These are phyloP conservation scores for Leccinum pachyderme DNA, from an alignment of 1,284 basidiomycete genomes.

Conservation along the genomic window DNA sequence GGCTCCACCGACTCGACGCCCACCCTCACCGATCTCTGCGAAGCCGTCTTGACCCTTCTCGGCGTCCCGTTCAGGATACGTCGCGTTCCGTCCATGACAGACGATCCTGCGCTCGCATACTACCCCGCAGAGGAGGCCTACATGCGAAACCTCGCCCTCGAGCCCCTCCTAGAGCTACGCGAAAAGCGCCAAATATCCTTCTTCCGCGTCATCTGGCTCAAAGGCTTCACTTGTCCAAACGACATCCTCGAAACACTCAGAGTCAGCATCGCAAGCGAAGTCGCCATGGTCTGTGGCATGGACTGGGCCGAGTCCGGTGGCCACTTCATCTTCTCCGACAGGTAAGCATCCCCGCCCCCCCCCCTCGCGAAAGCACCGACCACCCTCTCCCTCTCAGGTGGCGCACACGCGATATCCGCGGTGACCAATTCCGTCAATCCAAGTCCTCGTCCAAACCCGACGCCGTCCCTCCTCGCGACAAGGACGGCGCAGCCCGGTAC, in stretches of 20 bases:
- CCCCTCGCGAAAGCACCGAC: not conserved
- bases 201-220: constrained; percentile 90
- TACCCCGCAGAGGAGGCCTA: constrained; percentile 93
- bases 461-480: constrained; percentile 86
- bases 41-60: constrained; percentile 87
- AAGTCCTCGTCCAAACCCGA: constrained; percentile 90
- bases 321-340: constrained; percentile 94
- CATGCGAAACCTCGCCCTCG: constrained; percentile 86
- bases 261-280: constrained; percentile 84
- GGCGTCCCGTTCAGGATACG: constrained; percentile 90
- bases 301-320: constrained; percentile 97
- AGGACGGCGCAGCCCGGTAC: constrained; percentile 77
- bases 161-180: constrained; percentile 84
- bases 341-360: constrained; percentile 45
- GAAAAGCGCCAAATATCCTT: constrained; percentile 78
- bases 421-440: constrained; percentile 93
- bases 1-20: constrained; percentile 90
- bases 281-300: constrained; percentile 97
- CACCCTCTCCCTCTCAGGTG: constrained; percentile 50
- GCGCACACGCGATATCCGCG: constrained; percentile 93
- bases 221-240: constrained; percentile 95
- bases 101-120: constrained; percentile 81
- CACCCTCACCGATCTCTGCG: constrained; percentile 87
- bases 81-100: constrained; percentile 85
- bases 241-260: constrained; percentile 93